Evolutionary conservation across 176 grass and related monocot species (phyloP).

Genomic region (Otatea glauca): DNA sequence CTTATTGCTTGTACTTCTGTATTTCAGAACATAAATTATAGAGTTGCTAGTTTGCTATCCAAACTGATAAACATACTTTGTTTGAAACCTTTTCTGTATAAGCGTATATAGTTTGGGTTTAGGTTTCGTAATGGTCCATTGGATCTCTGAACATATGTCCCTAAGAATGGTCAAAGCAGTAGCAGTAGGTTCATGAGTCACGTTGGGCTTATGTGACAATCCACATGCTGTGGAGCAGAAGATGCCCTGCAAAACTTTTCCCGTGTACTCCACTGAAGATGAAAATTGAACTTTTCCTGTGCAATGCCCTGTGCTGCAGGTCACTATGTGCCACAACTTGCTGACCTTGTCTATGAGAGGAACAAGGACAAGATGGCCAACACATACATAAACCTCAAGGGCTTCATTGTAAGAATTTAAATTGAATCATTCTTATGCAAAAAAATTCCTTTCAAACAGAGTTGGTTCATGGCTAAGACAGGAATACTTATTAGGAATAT

Average conservation of each 20-base stretch:
- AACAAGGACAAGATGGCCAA: constrained; percentile 55
- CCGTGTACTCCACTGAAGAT: constrained; percentile 15
- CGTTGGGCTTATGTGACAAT: constrained; percentile 5
- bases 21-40: not conserved
- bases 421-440: not conserved
- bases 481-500: not conserved
- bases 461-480: too few relatives aligned
- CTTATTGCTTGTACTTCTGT: not conserved
- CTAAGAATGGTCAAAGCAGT: not conserved
- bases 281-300: constrained; percentile 20
- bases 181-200: constrained; percentile 8
- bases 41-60: too few relatives aligned
- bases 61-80: not conserved
- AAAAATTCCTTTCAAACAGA: not conserved
- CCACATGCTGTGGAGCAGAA: constrained; percentile 20
- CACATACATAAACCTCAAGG: constrained; percentile 68
- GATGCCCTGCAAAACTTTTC: not conserved
- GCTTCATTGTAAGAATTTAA: constrained; percentile 72
- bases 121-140: not conserved
- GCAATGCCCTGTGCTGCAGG: constrained; percentile 49
- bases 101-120: not conserved
- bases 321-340: constrained; percentile 91
- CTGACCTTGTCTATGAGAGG: constrained; percentile 65
- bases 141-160: not conserved
- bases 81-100: not conserved